These are phyloP conservation scores for Colletotrichum karsti DNA, from an alignment of 2,329 filamentous ascomycete species.

Conservation along the genomic window DNA sequence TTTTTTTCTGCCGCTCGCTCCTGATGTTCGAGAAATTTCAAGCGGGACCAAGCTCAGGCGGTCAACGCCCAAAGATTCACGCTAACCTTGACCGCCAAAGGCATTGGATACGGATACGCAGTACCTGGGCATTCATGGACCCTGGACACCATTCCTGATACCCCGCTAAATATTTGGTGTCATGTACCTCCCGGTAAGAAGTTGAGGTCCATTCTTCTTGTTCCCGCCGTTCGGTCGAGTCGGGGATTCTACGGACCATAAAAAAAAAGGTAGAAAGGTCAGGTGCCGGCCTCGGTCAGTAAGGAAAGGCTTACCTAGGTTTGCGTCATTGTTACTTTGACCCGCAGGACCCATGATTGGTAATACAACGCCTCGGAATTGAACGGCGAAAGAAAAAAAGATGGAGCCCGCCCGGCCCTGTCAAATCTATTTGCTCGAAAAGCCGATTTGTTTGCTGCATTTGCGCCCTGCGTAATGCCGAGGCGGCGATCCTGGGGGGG, in stretches of 20 bases:
- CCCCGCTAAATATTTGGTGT: no score
- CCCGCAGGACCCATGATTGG: slow-evolving; percentile 18
- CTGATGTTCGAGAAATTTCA: slow-evolving; percentile 15
- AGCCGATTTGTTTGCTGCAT: not conserved
- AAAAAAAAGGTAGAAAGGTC: not conserved
- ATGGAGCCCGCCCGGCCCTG: not conserved
- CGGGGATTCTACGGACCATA: slow-evolving; percentile 6
- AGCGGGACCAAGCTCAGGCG: not conserved
- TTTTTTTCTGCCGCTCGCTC: not conserved
- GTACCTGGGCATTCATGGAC: not conserved
- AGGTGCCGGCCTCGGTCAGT: no score
- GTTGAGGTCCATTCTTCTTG: no score
- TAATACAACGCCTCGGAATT: slow-evolving; percentile 27
- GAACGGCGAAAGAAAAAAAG: slow-evolving; percentile 4
- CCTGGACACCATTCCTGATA: not conserved
- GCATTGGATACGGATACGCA: not conserved
- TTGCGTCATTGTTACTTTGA: slow-evolving; percentile 18
- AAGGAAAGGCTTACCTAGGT: no score
- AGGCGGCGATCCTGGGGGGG: not conserved
- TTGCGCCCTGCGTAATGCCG: slow-evolving; percentile 15
- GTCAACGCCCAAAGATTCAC: not conserved
- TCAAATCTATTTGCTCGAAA: slow-evolving; percentile 6
- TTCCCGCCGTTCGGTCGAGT: not conserved
- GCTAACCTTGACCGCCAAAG: not conserved
- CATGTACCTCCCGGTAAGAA: not conserved